These are phyloP conservation scores for Bisporella sp. DNA, from an alignment of 2,329 filamentous ascomycete species.

Conservation along the genomic window DNA sequence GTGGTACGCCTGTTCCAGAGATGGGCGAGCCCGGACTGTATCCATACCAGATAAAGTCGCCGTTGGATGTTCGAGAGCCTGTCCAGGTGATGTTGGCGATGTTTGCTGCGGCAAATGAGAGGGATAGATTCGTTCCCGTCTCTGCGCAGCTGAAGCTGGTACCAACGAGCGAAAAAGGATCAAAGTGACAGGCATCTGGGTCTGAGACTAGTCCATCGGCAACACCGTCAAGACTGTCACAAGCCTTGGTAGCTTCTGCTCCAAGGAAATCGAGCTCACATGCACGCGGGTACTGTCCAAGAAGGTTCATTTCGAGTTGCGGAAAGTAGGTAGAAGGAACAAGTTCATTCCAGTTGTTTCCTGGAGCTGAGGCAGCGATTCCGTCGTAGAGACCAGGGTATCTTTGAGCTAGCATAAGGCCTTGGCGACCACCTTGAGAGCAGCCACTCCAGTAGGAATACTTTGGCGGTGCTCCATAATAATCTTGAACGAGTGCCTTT, in stretches of 20 bases:
- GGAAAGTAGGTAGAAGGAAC: conserved; percentile 3
- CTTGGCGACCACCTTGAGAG: conserved; percentile 31
- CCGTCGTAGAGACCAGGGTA: conserved; percentile 32
- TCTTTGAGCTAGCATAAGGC: conserved; percentile 28
- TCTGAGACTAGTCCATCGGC: conserved; percentile 10
- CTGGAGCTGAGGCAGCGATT: conserved; percentile 31
- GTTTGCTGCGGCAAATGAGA: neutral
- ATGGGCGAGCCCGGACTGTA: conserved; percentile 1
- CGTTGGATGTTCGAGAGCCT: conserved; percentile 3
- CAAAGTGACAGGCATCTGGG: conserved; percentile 7
- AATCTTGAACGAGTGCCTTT: conserved; percentile 26
- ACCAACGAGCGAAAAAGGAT: conserved; percentile 2
- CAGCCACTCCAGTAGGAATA: conserved; percentile 32
- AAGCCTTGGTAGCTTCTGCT: conserved; percentile 3
- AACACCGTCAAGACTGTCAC: conserved; percentile 14
- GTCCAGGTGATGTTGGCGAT: conserved; percentile 4
- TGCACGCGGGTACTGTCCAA: neutral
- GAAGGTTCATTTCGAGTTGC: conserved; percentile 9
- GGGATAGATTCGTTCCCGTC: neutral
- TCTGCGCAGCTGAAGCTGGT: conserved; percentile 1
- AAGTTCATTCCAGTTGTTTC: conserved; percentile 22
- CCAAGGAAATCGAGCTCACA: conserved; percentile 11
- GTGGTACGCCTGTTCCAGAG: too few relatives aligned
- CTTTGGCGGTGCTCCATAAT: conserved; percentile 25
- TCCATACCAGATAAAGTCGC: conserved; percentile 10